These are phyloP conservation scores for Wickerhamiella parazyma DNA, from an alignment of 805 yeast genomes.

Conservation along the genomic window DNA sequence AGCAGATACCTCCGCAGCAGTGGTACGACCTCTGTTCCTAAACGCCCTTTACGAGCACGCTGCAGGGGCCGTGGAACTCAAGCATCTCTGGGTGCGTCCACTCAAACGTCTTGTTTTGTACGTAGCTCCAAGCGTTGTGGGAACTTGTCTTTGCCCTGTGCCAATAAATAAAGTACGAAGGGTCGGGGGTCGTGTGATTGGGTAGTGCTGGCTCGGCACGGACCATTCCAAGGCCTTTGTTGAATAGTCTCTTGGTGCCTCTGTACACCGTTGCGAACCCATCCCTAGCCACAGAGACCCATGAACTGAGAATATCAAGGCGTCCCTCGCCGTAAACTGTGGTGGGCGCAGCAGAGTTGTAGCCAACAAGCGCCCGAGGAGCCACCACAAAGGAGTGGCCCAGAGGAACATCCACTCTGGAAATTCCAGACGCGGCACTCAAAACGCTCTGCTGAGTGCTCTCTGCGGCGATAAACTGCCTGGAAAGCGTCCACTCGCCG, in stretches of 20 bases:
- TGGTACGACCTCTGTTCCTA: constrained; percentile 1
- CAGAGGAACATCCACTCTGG: constrained; percentile 7
- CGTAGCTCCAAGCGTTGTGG: background rate
- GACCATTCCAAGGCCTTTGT: background rate
- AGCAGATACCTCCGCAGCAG: background rate
- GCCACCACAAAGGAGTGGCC: constrained; percentile 1
- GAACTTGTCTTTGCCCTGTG: constrained; percentile 4
- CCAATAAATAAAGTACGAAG: constrained; percentile 4
- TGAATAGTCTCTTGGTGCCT: background rate
- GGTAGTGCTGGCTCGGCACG: background rate
- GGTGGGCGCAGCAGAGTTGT: constrained; percentile 2
- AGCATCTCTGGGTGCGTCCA: constrained; percentile 3
- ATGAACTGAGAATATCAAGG: constrained; percentile 1
- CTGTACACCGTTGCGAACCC: background rate
- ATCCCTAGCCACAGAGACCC: background rate
- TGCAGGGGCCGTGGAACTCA: constrained; percentile 5
- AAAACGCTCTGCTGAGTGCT: background rate
- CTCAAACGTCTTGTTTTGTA: background rate
- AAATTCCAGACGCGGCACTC: constrained; percentile 6
- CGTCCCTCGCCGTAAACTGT: constrained; percentile 2
- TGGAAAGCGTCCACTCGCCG: constrained; percentile 1
- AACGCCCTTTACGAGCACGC: background rate
- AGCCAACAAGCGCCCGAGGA: constrained; percentile 5
- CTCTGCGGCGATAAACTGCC: background rate
- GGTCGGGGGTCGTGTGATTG: background rate